phyloP scores from a whole-genome alignment of 2,329 filamentous ascomycete genomes.

The Trichoderma asperellum region DNA sequence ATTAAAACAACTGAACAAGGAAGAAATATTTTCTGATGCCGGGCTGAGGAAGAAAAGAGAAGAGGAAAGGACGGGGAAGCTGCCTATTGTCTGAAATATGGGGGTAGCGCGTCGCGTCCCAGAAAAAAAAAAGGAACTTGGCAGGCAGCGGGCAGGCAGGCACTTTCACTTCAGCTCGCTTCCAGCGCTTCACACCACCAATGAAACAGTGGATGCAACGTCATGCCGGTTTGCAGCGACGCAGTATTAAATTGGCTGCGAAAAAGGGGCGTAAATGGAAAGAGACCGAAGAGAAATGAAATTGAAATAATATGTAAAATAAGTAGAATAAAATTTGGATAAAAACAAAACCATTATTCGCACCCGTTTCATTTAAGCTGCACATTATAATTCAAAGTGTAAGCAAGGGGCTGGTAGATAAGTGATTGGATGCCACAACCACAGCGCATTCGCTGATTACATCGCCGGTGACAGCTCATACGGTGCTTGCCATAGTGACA shows the following conservation, averaged over 20 bases:
- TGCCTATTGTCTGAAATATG: constrained; percentile 20
- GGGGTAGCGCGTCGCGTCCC: constrained; percentile 26
- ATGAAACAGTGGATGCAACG: constrained; percentile 13
- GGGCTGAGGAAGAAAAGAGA: constrained; percentile 20
- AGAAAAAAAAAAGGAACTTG: constrained; percentile 27
- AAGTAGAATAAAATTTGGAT: neutral
- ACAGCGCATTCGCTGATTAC: neutral
- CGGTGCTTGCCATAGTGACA: neutral
- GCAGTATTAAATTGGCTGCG: neutral
- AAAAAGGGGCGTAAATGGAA: neutral
- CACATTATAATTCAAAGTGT: neutral
- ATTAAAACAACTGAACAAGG: neutral
- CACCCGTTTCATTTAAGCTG: too few relatives aligned
- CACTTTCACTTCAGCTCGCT: constrained; percentile 5
- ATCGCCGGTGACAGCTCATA: neutral
- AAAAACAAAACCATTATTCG: neutral
- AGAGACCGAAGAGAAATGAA: neutral
- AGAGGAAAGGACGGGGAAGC: constrained; percentile 4
- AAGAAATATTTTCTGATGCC: neutral
- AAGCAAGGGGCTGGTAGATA: neutral
- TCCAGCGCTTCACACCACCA: constrained; percentile 20
- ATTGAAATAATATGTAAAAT: neutral
- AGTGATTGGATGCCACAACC: neutral
- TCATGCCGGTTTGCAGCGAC: neutral
- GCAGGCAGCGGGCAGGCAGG: neutral